Percentiles rank a stretch among this genome's conserved stretches.
Conservation (phyloP, 2,329 filamentous ascomycete genomes). For the Daldinia eschscholtzii region DNA sequence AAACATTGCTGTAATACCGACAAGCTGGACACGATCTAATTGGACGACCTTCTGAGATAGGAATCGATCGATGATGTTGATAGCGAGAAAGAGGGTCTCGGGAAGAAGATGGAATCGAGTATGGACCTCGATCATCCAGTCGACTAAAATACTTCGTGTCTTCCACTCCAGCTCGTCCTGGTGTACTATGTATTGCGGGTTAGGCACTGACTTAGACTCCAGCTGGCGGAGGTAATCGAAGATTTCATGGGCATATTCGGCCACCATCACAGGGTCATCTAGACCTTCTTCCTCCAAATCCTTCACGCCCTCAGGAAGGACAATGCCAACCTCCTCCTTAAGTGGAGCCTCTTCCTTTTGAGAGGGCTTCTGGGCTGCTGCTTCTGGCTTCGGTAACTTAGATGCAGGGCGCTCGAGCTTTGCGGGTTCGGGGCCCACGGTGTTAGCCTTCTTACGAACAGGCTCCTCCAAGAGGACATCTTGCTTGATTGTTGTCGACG, state of each 20-base stretch:
- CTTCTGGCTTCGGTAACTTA: slow-evolving; percentile 47
- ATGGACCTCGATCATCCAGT: slow-evolving; percentile 99
- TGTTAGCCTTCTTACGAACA: slow-evolving; percentile 73
- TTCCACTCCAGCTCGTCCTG: slow-evolving; percentile 98
- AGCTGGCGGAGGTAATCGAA: slow-evolving; percentile 94
- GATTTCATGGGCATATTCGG: slow-evolving; percentile 96
- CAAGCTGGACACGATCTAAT: slow-evolving; percentile 93
- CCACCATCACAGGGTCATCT: slow-evolving; percentile 96
- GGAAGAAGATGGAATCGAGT: slow-evolving; percentile 95
- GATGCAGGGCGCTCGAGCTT: slow-evolving; percentile 54
- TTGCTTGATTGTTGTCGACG: slow-evolving; percentile 69
- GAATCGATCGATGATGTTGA: slow-evolving; percentile 99
- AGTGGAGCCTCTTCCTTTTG: slow-evolving; percentile 47
- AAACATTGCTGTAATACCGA: slow-evolving; percentile 99
- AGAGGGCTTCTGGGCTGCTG: slow-evolving; percentile 53
- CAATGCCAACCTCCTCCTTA: slow-evolving; percentile 35
- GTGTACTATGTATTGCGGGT: slow-evolving; percentile 94
- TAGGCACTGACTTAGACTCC: slow-evolving; percentile 82
- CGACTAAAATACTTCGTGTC: slow-evolving; percentile 95
- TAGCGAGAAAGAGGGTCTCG: slow-evolving; percentile 94
- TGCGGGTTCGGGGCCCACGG: slow-evolving; percentile 64
- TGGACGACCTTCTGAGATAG: slow-evolving; percentile 95
- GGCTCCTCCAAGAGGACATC: slow-evolving; percentile 73
- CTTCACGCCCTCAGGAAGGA: slow-evolving; percentile 60
- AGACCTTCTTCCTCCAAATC: slow-evolving; percentile 88